Percentiles rank a stretch among this genome's conserved stretches.
Conservation (phyloP, 2,329 filamentous ascomycete species). For the Botryotinia narcissicola region DNA sequence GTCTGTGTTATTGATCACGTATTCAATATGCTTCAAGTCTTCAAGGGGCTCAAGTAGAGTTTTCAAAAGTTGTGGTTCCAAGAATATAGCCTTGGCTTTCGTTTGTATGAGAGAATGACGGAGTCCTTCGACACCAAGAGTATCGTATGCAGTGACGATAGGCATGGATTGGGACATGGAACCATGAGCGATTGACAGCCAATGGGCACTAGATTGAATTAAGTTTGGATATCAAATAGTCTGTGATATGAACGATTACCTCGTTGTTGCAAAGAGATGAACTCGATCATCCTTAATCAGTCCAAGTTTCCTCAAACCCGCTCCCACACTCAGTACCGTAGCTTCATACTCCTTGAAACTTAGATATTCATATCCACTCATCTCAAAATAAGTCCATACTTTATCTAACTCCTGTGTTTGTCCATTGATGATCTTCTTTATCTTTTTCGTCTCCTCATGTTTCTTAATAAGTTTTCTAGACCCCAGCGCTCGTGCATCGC, state of each 20-base stretch:
- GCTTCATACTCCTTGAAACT: conserved; percentile 77
- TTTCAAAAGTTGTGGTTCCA: conserved; percentile 73
- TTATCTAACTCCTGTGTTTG: conserved; percentile 78
- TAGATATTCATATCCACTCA: conserved; percentile 74
- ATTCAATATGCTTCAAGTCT: conserved; percentile 54
- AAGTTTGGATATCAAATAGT: not conserved
- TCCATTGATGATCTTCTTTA: conserved; percentile 84
- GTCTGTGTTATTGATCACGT: conserved; percentile 61
- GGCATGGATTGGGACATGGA: conserved; percentile 80
- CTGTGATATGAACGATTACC: not conserved
- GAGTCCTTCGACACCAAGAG: conserved; percentile 79
- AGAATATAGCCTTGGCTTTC: conserved; percentile 76
- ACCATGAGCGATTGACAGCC: conserved; percentile 79
- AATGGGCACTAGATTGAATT: conserved; percentile 49
- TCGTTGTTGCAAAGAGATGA: conserved; percentile 76
- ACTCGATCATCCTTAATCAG: conserved; percentile 66
- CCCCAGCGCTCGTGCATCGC: conserved; percentile 64
- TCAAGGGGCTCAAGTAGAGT: conserved; percentile 57
- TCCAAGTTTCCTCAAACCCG: conserved; percentile 70
- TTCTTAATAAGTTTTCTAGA: conserved; percentile 71
- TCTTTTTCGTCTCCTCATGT: conserved; percentile 81
- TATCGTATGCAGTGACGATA: conserved; percentile 94
- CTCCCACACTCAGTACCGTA: conserved; percentile 63
- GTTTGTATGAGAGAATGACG: conserved; percentile 85
- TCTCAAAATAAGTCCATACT: conserved; percentile 85